A percentile compares a stretch with the other conserved stretches of the same genome.
phyloP scores from a whole-genome alignment of 2,329 filamentous ascomycete genomes.

The Claviceps sp. region DNA sequence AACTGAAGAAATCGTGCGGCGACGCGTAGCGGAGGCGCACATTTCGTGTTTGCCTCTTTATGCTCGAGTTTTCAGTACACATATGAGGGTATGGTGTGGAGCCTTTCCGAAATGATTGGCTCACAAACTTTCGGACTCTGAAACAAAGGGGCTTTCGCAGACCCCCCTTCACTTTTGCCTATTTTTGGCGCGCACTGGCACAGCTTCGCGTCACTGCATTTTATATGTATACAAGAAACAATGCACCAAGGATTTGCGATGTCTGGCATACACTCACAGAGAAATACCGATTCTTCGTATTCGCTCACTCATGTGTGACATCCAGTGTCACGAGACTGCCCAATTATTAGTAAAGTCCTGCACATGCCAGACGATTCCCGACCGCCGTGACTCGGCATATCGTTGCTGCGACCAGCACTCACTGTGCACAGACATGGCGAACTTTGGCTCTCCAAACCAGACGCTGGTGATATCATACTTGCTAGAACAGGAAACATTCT shows the following conservation, averaged over 20 bases:
- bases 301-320: background rate
- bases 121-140: no score
- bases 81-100: no score
- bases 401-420: background rate
- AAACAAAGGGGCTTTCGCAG: no score
- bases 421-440: background rate
- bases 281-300: background rate
- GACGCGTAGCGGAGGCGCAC: no score
- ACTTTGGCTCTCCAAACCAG: background rate
- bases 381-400: background rate
- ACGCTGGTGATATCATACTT: background rate
- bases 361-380: conserved; percentile 2
- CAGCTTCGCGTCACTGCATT: no score
- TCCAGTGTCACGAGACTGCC: conserved; percentile 1
- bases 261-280: background rate
- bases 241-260: background rate
- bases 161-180: no score
- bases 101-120: no score
- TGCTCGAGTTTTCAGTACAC: no score
- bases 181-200: no score
- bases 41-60: no score
- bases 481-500: background rate
- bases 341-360: background rate
- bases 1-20: no score
- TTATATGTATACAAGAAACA: no score